These are phyloP conservation scores for Gnomoniopsis sp. DNA, from an alignment of 2,329 filamentous ascomycete species.

Conservation along the genomic window DNA sequence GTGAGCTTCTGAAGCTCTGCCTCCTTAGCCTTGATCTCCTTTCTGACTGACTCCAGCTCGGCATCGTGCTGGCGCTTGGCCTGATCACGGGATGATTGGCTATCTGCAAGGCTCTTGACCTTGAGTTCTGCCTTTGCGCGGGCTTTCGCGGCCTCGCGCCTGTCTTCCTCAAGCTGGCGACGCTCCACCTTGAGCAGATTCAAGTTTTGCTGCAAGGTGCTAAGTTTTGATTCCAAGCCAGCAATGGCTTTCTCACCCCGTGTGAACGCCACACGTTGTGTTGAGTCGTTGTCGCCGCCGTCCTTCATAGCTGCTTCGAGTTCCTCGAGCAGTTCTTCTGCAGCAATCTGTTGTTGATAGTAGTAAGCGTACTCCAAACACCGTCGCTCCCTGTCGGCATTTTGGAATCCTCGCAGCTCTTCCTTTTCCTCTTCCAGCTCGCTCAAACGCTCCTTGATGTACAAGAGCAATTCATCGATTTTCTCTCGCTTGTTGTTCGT, in stretches of 20 bases:
- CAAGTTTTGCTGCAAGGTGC: conserved; percentile 75
- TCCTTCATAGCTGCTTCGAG: conserved; percentile 79
- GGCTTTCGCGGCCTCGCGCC: conserved; percentile 73
- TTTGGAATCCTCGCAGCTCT: conserved; percentile 88
- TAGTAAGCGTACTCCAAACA: conserved; percentile 95
- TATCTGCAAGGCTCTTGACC: conserved; percentile 77
- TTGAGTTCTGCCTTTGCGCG: conserved; percentile 85
- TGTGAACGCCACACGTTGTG: conserved; percentile 71
- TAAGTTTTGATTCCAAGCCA: conserved; percentile 74
- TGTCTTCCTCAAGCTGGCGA: conserved; percentile 83
- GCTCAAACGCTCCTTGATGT: conserved; percentile 83
- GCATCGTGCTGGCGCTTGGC: conserved; percentile 66
- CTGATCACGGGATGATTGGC: conserved; percentile 73
- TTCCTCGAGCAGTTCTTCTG: conserved; percentile 72
- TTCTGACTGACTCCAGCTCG: conserved; percentile 69
- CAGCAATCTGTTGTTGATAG: conserved; percentile 79
- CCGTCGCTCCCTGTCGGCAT: conserved; percentile 86
- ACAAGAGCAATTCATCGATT: conserved; percentile 87
- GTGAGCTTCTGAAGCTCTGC: conserved; percentile 69
- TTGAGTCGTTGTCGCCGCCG: conserved; percentile 80
- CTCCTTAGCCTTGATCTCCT: conserved; percentile 74
- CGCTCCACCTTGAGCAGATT: conserved; percentile 84
- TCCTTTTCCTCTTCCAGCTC: conserved; percentile 98
- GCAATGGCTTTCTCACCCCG: conserved; percentile 77
- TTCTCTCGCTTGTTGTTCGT: conserved; percentile 92